Conservation (phyloP, 768 basidiomycete genomes). For the Pulveroboletus ravenelii region DNA sequence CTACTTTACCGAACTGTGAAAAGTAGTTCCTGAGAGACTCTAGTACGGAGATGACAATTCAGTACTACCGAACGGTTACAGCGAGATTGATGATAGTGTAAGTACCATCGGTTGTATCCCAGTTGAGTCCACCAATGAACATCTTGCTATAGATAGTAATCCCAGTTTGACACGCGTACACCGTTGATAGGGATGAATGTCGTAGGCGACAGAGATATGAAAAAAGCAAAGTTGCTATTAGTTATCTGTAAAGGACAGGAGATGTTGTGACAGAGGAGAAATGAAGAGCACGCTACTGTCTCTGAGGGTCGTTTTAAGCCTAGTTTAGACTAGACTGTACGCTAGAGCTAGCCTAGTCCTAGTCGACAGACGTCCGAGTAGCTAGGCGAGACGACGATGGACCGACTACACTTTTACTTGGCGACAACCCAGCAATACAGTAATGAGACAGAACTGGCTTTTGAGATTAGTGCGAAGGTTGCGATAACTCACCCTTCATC, state of each 20-base stretch:
- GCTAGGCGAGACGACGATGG: constrained; percentile 38
- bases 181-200: constrained; percentile 24
- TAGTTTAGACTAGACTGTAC: constrained; percentile 78
- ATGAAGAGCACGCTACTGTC: constrained; percentile 71
- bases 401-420: constrained; percentile 39
- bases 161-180: constrained; percentile 22
- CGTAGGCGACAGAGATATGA: constrained; percentile 28
- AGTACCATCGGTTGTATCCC: constrained; percentile 99
- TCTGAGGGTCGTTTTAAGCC: constrained; percentile 56
- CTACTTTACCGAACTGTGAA: constrained; percentile 92
- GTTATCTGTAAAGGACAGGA: constrained; percentile 67
- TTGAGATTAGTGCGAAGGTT: constrained; percentile 7
- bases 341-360: constrained; percentile 73
- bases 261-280: constrained; percentile 53
- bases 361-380: constrained; percentile 54
- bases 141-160: constrained; percentile 77
- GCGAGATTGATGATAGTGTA: constrained; percentile 36
- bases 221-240: constrained; percentile 66
- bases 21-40: constrained; percentile 85
- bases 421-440: constrained; percentile 25
- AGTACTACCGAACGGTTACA: constrained; percentile 40
- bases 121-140: constrained; percentile 99
- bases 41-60: constrained; percentile 35
- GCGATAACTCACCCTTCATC: constrained; percentile 89
- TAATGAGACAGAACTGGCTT: constrained; percentile 5